Evolutionary conservation across 2,329 filamentous ascomycete genomes (phyloP), one percentile per base, ranked within the genome.

Genomic region (Fusarium paranaense): DNA sequence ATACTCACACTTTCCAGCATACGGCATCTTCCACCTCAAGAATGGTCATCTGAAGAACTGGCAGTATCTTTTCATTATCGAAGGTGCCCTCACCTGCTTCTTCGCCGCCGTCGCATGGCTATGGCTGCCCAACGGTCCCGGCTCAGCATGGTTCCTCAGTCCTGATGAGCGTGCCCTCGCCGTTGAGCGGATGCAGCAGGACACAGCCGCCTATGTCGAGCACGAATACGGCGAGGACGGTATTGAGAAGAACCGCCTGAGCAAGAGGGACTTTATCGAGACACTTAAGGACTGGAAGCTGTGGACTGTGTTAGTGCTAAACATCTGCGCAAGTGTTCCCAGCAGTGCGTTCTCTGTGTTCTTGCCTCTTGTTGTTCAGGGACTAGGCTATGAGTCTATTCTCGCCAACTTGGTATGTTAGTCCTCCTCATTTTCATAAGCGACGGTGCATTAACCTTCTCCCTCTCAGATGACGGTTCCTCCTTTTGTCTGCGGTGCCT

Each of bases 1-100:
- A 30, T 38, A 58, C 70, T 69, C 30, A 69, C 57, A 38, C 40
- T 38, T 9, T 37, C 7, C 40, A 78, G 78, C 78, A 50, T 79
- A 79, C 42, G 78, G 76, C 62, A 74, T 78, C 57, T 78, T 78
- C 64, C 77, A 80, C 58, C 66, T 80, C 59, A 70, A 69, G 42
- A 32, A 66, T 11, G 71, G 78, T 3, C 40, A 58, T 18, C 73
- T 92, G 4, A 87, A 86, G 32, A 90, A 90, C 14, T 93, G 91
- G 91, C 84, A 89, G 11, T 92, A 90, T 89, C 84, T 93, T 0
- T 93, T 93, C 80, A 90, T 93, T 57, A 89, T 93, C n/a, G 91
- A 93, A 78, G 91, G 91, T 10, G 82, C 85, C 5, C 85, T 81
- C 1, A 81, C 80, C 20, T 79, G 78, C 35, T 62, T 79, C 38